Percentiles rank a stretch among this genome's conserved stretches.
phyloP scores from a whole-genome alignment of 495 filamentous ascomycete genomes.

The Acidiella bohemica region DNA sequence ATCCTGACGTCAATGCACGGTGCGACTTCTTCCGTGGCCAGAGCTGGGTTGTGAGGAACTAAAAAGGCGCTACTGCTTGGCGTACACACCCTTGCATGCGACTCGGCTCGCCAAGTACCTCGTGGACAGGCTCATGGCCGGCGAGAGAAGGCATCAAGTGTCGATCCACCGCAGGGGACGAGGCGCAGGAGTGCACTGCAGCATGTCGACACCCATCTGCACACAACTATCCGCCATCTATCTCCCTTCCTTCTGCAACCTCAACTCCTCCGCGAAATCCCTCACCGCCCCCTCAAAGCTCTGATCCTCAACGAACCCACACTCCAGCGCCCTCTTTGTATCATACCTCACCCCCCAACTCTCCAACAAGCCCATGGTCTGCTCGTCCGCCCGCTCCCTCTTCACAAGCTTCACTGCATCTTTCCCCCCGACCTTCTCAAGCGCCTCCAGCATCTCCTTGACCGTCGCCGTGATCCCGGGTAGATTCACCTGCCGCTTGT shows the following conservation, averaged over 20 bases:
- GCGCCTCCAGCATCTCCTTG: slow-evolving; percentile 60
- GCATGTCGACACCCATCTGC: too few relatives aligned
- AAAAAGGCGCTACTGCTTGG: too few relatives aligned
- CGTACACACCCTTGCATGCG: too few relatives aligned
- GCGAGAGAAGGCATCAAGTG: too few relatives aligned
- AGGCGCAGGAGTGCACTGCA: too few relatives aligned
- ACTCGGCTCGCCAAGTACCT: too few relatives aligned
- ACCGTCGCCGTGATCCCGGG: slow-evolving; percentile 60
- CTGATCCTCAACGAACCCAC: slow-evolving; percentile 21
- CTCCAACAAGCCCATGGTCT: slow-evolving; percentile 55
- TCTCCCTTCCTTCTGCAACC: too few relatives aligned
- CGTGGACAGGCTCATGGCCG: too few relatives aligned
- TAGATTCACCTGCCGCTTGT: slow-evolving; percentile 54
- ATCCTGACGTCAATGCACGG: slow-evolving; percentile 13
- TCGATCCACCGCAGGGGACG: too few relatives aligned
- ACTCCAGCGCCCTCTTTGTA: slow-evolving; percentile 22
- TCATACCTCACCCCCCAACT: slow-evolving; percentile 62
- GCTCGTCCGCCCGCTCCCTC: slow-evolving; percentile 38
- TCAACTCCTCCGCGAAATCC: slow-evolving; percentile 21
- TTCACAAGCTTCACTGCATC: slow-evolving; percentile 49
- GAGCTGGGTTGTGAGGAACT: slow-evolving; percentile 21
- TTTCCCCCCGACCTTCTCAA: slow-evolving; percentile 56
- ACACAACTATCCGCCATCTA: too few relatives aligned
- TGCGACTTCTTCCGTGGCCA: slow-evolving; percentile 21
- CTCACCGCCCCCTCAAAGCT: slow-evolving; percentile 20